phyloP scores from a whole-genome alignment of 1,284 basidiomycete genomes.

The Pseudozyma hubeiensis region DNA sequence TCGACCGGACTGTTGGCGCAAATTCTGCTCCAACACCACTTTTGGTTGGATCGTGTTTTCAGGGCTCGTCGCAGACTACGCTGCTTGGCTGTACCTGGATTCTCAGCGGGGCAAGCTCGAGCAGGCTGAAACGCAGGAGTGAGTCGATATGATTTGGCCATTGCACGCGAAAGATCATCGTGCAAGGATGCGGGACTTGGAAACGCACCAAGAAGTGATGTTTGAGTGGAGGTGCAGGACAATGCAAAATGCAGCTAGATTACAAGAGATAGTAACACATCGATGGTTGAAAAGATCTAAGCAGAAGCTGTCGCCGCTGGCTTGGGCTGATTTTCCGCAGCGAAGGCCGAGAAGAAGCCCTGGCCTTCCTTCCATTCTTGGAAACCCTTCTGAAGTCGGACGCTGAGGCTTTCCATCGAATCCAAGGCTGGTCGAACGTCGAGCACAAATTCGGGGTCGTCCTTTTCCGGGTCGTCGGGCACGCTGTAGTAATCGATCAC shows the following conservation, averaged over 20 bases:
- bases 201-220: neutral
- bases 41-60: conserved; percentile 89
- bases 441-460: conserved; percentile 63
- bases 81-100: conserved; percentile 41
- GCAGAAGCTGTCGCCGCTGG: conserved; percentile 5
- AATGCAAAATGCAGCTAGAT: too few relatives aligned
- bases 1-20: conserved; percentile 88
- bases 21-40: conserved; percentile 88
- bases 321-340: conserved; percentile 21
- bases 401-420: conserved; percentile 48
- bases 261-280: neutral
- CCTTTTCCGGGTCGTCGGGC: conserved; percentile 56
- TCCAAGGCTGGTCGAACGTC: conserved; percentile 64
- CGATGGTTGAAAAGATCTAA: neutral
- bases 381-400: conserved; percentile 50
- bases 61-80: conserved; percentile 84
- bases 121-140: neutral
- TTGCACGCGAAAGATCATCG: neutral
- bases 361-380: conserved; percentile 59
- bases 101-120: neutral
- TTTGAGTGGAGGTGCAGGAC: neutral
- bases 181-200: too few relatives aligned
- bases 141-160: neutral
- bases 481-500: conserved; percentile 68
- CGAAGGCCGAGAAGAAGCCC: conserved; percentile 44